These are phyloP conservation scores for Neurospora sp. DNA, from an alignment of 495 filamentous ascomycete species.

Conservation along the genomic window DNA sequence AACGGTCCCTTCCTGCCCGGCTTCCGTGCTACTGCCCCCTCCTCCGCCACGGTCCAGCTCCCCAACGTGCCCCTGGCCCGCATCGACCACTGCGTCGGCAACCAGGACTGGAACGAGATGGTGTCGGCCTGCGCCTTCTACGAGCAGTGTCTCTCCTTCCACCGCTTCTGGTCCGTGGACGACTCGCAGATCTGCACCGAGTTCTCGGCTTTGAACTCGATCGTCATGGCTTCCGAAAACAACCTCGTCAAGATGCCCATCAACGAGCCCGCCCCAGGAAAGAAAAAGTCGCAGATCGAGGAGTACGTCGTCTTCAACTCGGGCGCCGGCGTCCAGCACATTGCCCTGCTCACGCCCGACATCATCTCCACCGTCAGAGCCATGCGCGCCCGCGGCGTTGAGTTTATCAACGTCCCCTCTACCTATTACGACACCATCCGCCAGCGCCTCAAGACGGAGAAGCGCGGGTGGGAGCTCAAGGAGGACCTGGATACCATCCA, in stretches of 20 bases:
- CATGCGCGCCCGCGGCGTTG: constrained; percentile 67
- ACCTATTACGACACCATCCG: constrained; percentile 76
- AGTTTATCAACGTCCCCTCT: constrained; percentile 77
- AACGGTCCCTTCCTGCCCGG: constrained; percentile 71
- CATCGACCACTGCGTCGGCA: constrained; percentile 91
- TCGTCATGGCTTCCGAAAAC: constrained; percentile 81
- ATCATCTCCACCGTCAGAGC: constrained; percentile 67
- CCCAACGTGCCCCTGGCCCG: constrained; percentile 55
- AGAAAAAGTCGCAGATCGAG: constrained; percentile 82
- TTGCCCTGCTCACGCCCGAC: constrained; percentile 69
- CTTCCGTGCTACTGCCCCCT: constrained; percentile 43
- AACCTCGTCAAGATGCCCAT: constrained; percentile 85
- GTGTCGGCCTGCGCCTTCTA: constrained; percentile 78
- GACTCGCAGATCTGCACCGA: constrained; percentile 81
- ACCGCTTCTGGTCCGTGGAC: constrained; percentile 91
- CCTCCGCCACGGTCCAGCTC: constrained; percentile 20
- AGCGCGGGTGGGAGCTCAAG: constrained; percentile 42
- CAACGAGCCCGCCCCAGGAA: constrained; percentile 85
- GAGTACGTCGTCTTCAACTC: constrained; percentile 85
- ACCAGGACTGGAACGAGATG: constrained; percentile 88
- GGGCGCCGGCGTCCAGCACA: constrained; percentile 82
- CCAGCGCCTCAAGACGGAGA: constrained; percentile 48
- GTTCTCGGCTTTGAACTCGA: constrained; percentile 70
- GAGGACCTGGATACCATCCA: constrained; percentile 70
- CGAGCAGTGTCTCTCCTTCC: constrained; percentile 79